A percentile compares a stretch with the other conserved stretches of the same genome.
Evolutionary conservation across 352 stramenopile genomes (phyloP).

Genomic region (Pythium aphanidermatum): DNA sequence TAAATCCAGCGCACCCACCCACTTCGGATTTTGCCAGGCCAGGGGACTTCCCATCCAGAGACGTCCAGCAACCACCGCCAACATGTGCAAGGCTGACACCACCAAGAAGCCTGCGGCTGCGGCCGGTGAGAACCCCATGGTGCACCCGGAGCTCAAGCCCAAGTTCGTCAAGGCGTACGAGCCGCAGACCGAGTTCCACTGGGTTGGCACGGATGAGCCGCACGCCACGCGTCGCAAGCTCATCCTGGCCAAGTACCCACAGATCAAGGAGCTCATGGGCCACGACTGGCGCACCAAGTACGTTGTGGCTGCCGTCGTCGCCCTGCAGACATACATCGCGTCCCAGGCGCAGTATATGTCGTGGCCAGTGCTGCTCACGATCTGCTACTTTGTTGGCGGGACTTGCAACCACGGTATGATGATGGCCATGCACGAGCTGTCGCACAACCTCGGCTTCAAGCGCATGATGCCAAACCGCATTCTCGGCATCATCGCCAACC

Average conservation of each 20-base stretch:
- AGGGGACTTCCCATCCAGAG: neutral
- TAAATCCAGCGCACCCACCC: conserved; percentile 1
- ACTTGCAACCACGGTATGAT: conserved; percentile 94
- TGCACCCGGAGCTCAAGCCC: conserved; percentile 23
- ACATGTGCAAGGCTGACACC: conserved; percentile 29
- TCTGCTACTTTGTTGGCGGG: conserved; percentile 87
- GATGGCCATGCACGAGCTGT: conserved; percentile 95
- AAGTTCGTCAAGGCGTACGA: conserved; percentile 44
- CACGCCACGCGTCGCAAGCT: conserved; percentile 80
- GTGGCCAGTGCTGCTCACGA: conserved; percentile 49
- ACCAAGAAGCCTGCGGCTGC: conserved; percentile 30
- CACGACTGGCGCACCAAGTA: conserved; percentile 85
- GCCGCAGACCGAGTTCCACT: conserved; percentile 71
- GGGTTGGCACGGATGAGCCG: conserved; percentile 78
- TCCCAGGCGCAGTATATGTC: conserved; percentile 56
- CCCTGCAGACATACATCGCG: conserved; percentile 78
- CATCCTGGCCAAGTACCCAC: conserved; percentile 84
- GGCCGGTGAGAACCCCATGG: conserved; percentile 29
- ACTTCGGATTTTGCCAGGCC: conserved; percentile 15
- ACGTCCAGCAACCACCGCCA: conserved; percentile 2
- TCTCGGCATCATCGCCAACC: conserved; percentile 91
- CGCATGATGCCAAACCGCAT: conserved; percentile 86
- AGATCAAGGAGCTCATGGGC: conserved; percentile 89
- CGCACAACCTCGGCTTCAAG: conserved; percentile 95
- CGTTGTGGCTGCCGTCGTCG: conserved; percentile 63